These are phyloP conservation scores for Sporothrix curviconia DNA, from an alignment of 2,329 filamentous ascomycete species.

Conservation along the genomic window DNA sequence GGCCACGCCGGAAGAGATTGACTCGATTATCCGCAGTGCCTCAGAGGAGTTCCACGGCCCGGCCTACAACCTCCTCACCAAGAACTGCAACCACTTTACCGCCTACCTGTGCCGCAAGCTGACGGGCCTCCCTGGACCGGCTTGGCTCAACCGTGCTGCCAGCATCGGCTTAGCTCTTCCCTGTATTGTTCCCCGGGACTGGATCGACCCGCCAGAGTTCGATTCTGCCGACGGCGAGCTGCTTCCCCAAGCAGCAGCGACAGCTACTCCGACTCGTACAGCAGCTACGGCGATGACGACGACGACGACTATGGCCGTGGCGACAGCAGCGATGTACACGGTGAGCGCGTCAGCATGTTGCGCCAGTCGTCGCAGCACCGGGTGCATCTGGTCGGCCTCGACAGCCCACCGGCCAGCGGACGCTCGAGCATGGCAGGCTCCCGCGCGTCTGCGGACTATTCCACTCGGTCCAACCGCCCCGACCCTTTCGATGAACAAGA, in stretches of 20 bases:
- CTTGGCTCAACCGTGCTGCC: slow-evolving; percentile 78
- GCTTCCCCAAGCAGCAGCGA: slow-evolving; percentile 45
- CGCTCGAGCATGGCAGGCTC: background rate
- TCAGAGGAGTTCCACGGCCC: slow-evolving; percentile 69
- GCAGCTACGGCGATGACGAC: slow-evolving; percentile 36
- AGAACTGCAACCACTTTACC: slow-evolving; percentile 88
- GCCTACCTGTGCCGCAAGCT: slow-evolving; percentile 67
- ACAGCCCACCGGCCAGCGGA: slow-evolving; percentile 15
- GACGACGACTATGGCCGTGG: slow-evolving; percentile 55
- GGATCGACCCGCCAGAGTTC: slow-evolving; percentile 72
- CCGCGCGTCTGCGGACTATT: background rate
- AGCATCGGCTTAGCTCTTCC: slow-evolving; percentile 73
- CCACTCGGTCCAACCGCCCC: too few relatives aligned
- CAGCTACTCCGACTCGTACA: slow-evolving; percentile 46
- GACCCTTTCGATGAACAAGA: slow-evolving; percentile 30
- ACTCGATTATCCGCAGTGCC: slow-evolving; percentile 59
- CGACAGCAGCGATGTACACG: background rate
- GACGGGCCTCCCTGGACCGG: slow-evolving; percentile 62
- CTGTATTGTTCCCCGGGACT: slow-evolving; percentile 75
- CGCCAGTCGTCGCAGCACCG: slow-evolving; percentile 27
- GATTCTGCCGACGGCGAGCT: slow-evolving; percentile 66
- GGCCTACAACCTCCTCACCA: slow-evolving; percentile 72
- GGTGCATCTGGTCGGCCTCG: slow-evolving; percentile 22
- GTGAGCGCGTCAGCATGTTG: slow-evolving; percentile 26
- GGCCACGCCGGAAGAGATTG: slow-evolving; percentile 61